Percentiles rank a stretch among this genome's conserved stretches.
phyloP scores from a whole-genome alignment of 208 protist genomes.

The Trypanosoma scelopori region DNA sequence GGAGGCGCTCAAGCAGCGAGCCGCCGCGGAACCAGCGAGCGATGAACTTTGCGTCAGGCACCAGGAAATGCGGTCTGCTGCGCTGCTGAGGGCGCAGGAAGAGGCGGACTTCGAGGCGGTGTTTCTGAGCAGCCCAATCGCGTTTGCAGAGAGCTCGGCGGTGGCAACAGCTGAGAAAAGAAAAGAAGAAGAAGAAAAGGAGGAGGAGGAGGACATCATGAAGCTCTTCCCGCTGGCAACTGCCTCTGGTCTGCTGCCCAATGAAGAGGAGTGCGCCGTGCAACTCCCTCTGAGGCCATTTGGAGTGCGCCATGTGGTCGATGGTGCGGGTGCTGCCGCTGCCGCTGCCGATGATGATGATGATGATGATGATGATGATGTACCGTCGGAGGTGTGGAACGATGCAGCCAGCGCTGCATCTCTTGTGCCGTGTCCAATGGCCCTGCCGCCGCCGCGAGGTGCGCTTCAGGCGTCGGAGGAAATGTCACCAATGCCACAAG shows the following conservation, averaged over 20 bases:
- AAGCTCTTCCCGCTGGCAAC: slow-evolving; percentile 6
- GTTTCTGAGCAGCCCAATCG: slow-evolving; percentile 13
- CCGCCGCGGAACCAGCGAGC: background rate
- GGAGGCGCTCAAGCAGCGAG: slow-evolving; percentile 12
- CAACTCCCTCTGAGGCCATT: slow-evolving; percentile 8
- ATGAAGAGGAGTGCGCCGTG: slow-evolving; percentile 4
- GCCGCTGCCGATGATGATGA: background rate
- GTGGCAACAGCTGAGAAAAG: background rate
- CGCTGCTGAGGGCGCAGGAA: background rate
- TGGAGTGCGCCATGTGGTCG: background rate
- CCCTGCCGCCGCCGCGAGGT: background rate
- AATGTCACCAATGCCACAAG: background rate
- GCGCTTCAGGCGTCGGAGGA: slow-evolving; percentile 8
- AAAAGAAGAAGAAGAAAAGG: background rate
- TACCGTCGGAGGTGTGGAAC: slow-evolving; percentile 1
- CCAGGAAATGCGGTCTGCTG: slow-evolving; percentile 4
- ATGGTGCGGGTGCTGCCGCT: too few species aligned
- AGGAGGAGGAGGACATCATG: background rate
- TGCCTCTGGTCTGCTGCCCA: slow-evolving; percentile 13
- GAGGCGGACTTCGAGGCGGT: slow-evolving; percentile 18
- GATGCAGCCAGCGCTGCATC: background rate
- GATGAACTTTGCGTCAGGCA: background rate
- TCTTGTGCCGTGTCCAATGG: background rate
- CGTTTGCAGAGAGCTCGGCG: background rate
- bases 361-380: background rate